phyloP scores from a whole-genome alignment of 768 basidiomycete species.

The Boletus rex-veris region DNA sequence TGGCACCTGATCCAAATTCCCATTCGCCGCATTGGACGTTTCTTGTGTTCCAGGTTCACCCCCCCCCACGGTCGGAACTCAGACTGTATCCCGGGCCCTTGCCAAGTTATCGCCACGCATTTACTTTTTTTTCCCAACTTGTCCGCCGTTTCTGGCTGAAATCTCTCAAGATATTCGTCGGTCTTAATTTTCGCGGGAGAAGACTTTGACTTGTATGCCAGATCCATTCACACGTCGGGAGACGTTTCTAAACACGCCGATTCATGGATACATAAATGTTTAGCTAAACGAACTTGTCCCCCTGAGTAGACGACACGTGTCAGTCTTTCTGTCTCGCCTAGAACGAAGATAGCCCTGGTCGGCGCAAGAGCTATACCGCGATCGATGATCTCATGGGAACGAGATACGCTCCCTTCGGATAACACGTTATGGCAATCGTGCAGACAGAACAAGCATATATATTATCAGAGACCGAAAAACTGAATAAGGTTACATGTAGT shows the following conservation, averaged over 20 bases:
- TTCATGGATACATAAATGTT: slow-evolving; percentile 8
- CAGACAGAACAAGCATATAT: not conserved
- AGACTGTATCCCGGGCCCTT: too few species aligned
- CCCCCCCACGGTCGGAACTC: too few species aligned
- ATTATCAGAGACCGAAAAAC: slow-evolving; percentile 6
- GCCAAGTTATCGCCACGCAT: too few species aligned
- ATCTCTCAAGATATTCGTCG: slow-evolving; percentile 3
- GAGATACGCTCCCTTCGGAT: not conserved
- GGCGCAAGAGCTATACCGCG: not conserved
- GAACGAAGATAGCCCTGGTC: slow-evolving; percentile 2
- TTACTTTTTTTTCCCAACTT: not conserved
- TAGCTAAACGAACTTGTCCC: slow-evolving; percentile 3
- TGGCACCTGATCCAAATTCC: too few species aligned
- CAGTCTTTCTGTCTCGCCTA: slow-evolving; percentile 9
- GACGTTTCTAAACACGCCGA: not conserved
- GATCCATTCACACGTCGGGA: slow-evolving; percentile 22
- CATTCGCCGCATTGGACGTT: too few species aligned
- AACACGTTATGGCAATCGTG: not conserved
- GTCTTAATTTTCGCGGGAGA: slow-evolving; percentile 29
- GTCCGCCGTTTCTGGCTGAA: not conserved
- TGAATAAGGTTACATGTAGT: slow-evolving; percentile 26
- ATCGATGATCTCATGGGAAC: slow-evolving; percentile 13
- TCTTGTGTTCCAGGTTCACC: too few species aligned
- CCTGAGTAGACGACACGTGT: slow-evolving; percentile 2
- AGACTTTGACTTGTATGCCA: slow-evolving; percentile 4